Percentiles rank a stretch among this genome's conserved stretches.
phyloP scores from a whole-genome alignment of 2,329 filamentous ascomycete species.

The Cordyceps javanica region DNA sequence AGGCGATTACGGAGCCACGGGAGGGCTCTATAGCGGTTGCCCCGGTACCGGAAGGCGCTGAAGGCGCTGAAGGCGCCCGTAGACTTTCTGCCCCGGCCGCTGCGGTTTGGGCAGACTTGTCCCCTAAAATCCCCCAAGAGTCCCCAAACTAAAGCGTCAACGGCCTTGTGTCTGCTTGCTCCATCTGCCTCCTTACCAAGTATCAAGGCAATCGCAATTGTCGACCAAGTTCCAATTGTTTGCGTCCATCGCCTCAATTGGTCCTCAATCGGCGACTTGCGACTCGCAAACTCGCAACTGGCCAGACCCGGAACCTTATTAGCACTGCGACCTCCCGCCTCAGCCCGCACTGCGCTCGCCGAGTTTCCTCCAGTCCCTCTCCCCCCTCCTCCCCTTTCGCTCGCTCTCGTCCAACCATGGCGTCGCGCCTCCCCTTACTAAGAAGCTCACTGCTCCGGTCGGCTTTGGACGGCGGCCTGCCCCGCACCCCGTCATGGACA shows the following conservation, averaged over 20 bases:
- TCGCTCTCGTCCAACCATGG: background rate
- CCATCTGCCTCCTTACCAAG: too few relatives aligned
- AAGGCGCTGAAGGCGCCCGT: background rate
- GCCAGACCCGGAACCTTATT: background rate
- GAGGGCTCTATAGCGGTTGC: background rate
- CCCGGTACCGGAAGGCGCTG: conserved; percentile 10
- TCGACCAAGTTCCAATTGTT: too few relatives aligned
- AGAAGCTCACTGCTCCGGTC: conserved; percentile 9
- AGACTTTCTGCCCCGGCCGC: background rate
- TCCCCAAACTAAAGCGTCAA: background rate
- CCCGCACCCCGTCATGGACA: conserved; percentile 11
- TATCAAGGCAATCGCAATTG: too few relatives aligned
- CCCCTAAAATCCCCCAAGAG: background rate
- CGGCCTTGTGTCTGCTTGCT: too few relatives aligned
- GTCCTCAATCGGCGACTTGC: background rate
- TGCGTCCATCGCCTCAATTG: too few relatives aligned
- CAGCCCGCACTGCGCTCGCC: background rate
- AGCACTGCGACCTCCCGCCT: background rate
- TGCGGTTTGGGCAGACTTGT: background rate
- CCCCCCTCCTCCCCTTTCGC: background rate
- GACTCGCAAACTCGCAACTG: background rate
- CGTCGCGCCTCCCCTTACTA: conserved; percentile 6
- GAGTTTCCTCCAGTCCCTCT: background rate
- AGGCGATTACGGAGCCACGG: background rate
- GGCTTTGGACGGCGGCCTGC: conserved; percentile 7